Percentiles rank a stretch among this genome's conserved stretches.
phyloP scores from a whole-genome alignment of 345 rosid genomes.

The Citrus trifoliata region DNA sequence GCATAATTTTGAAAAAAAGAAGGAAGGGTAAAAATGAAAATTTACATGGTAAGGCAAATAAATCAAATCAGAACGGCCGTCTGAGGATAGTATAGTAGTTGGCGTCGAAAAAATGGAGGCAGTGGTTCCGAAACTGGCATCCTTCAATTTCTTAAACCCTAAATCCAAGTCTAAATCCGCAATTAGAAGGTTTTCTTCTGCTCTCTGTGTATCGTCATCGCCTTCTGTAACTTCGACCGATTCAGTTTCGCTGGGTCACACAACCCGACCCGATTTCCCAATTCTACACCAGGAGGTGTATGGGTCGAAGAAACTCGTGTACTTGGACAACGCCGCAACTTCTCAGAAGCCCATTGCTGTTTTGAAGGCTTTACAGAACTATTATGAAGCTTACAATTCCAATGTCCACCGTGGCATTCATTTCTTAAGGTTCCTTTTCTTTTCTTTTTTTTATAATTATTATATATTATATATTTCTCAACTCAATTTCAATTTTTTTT shows the following conservation, averaged over 20 bases:
- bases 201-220: slow-evolving; percentile 19
- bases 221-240: slow-evolving; percentile 20
- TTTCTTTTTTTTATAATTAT: background rate
- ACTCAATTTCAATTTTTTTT: too few species aligned
- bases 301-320: slow-evolving; percentile 76
- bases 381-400: slow-evolving; percentile 75
- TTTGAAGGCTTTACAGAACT: slow-evolving; percentile 64
- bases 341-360: slow-evolving; percentile 86
- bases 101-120: slow-evolving; percentile 34
- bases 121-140: slow-evolving; percentile 51
- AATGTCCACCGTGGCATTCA: slow-evolving; percentile 93
- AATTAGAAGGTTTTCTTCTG: slow-evolving; percentile 14
- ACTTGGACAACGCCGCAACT: slow-evolving; percentile 95
- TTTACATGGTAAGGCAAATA: too few species aligned
- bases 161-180: slow-evolving; percentile 15
- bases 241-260: slow-evolving; percentile 70
- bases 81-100: background rate
- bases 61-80: background rate
- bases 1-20: too few species aligned
- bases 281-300: slow-evolving; percentile 90
- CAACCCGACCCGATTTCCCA: slow-evolving; percentile 74
- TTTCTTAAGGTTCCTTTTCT: slow-evolving; percentile 51
- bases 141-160: slow-evolving; percentile 42
- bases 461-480: too few species aligned
- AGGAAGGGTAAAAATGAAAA: too few species aligned